These are phyloP conservation scores for Phytophthora citricola DNA, from an alignment of 352 stramenopile genomes.

Conservation along the genomic window DNA sequence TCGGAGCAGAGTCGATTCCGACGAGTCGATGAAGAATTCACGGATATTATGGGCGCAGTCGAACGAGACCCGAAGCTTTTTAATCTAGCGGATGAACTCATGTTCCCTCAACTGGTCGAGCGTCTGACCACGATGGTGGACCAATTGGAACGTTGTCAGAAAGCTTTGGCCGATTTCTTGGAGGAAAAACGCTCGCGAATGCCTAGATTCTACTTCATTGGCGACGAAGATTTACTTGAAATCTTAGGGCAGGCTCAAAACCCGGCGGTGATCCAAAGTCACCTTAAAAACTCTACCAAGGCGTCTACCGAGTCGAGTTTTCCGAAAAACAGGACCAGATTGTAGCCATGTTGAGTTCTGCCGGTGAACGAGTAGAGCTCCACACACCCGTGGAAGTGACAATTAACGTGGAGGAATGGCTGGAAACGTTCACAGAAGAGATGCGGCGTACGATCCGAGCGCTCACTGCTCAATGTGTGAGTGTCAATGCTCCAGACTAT, in stretches of 20 bases:
- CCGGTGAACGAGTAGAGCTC: constrained; percentile 86
- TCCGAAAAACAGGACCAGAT: constrained; percentile 85
- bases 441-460: constrained; percentile 92
- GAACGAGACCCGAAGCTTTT: constrained; percentile 93
- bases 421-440: constrained; percentile 91
- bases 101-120: constrained; percentile 90
- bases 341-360: constrained; percentile 86
- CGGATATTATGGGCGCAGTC: constrained; percentile 92
- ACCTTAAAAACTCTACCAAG: constrained; percentile 98
- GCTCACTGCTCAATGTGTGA: constrained; percentile 81
- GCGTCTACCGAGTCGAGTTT: constrained; percentile 93
- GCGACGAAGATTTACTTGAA: constrained; percentile 96
- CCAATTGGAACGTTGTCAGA: constrained; percentile 95
- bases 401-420: constrained; percentile 94
- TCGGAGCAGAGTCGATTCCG: constrained; percentile 92
- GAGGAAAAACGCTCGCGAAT: constrained; percentile 94
- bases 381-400: constrained; percentile 87
- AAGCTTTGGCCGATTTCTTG: constrained; percentile 94
- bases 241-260: constrained; percentile 95
- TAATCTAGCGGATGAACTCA: constrained; percentile 90
- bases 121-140: constrained; percentile 89
- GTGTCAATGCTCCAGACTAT: constrained; percentile 83
- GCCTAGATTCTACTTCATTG: constrained; percentile 98
- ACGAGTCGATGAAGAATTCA: constrained; percentile 94
- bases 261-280: constrained; percentile 93